These are phyloP conservation scores for Aspergillus brasiliensis DNA, from an alignment of 2,329 filamentous ascomycete species.

Conservation along the genomic window DNA sequence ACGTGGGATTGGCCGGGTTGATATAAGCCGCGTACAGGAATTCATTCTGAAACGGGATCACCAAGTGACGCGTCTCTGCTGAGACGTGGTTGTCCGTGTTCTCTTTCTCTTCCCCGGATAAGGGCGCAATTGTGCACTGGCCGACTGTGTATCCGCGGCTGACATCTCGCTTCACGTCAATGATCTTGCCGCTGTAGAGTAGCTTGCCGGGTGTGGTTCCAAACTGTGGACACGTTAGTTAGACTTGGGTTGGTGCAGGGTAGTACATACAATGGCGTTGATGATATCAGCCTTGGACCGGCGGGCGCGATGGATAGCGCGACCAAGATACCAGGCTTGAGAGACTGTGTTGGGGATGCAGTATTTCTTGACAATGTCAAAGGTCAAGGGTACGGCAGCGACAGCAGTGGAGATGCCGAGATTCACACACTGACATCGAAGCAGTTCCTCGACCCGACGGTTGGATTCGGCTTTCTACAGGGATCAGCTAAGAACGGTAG, in stretches of 20 bases:
- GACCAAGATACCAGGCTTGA: conserved; percentile 34
- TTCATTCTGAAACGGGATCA: background rate
- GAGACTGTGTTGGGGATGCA: conserved; percentile 33
- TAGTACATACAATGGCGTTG: conserved; percentile 43
- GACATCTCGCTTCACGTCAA: conserved; percentile 44
- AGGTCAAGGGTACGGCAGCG: conserved; percentile 24
- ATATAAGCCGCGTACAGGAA: background rate
- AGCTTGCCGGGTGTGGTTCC: conserved; percentile 37
- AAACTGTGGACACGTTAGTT: conserved; percentile 19
- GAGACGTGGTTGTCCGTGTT: conserved; percentile 11
- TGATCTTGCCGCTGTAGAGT: conserved; percentile 50
- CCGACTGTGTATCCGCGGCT: conserved; percentile 45
- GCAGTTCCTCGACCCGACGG: conserved; percentile 26
- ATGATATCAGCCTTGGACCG: conserved; percentile 38
- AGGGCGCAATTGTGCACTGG: conserved; percentile 31
- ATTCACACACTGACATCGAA: conserved; percentile 29
- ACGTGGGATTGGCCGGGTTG: background rate
- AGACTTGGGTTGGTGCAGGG: conserved; percentile 7
- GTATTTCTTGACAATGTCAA: conserved; percentile 28
- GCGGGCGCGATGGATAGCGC: conserved; percentile 29
- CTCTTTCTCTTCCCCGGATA: conserved; percentile 26
- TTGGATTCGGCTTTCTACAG: conserved; percentile 24
- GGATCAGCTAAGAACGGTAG: background rate
- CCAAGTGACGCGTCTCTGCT: background rate
- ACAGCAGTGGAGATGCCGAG: conserved; percentile 27